Conservation (phyloP, 768 basidiomycete species). For the Russula sp. region DNA sequence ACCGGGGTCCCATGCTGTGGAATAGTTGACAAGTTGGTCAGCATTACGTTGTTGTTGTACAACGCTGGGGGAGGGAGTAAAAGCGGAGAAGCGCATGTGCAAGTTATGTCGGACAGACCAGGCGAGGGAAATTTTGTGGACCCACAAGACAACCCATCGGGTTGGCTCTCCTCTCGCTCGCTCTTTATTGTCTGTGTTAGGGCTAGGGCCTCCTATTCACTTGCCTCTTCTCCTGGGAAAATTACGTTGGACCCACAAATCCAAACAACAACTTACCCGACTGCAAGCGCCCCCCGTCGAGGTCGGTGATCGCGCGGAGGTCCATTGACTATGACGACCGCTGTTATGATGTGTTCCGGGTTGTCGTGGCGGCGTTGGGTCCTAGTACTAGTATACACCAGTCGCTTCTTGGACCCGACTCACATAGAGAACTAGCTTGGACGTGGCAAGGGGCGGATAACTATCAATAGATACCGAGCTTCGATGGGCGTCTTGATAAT, state of each 20-base stretch:
- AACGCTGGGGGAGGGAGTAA: background rate
- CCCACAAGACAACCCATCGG: constrained; percentile 20
- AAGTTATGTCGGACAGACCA: background rate
- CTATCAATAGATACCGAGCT: background rate
- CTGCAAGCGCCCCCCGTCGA: constrained; percentile 15
- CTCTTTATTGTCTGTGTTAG: too few relatives aligned
- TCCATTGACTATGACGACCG: constrained; percentile 9
- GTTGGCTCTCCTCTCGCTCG: constrained; percentile 2
- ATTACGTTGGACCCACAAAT: constrained; percentile 22
- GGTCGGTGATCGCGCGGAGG: constrained; percentile 18
- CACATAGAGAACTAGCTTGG: constrained; percentile 1
- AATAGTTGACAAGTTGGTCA: constrained; percentile 9
- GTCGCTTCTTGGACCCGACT: constrained; percentile 1
- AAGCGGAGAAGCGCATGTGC: constrained; percentile 5
- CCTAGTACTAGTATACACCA: background rate
- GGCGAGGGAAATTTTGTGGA: constrained; percentile 6
- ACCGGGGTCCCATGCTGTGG: constrained; percentile 9
- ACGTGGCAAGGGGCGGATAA: constrained; percentile 6
- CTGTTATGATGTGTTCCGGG: background rate
- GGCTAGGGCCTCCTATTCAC: too few relatives aligned
- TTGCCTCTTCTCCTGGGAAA: background rate
- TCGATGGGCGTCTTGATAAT: constrained; percentile 8
- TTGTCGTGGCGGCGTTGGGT: background rate
- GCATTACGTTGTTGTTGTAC: constrained; percentile 10
- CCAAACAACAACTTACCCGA: constrained; percentile 23